Evolutionary conservation across 2,329 filamentous ascomycete species (phyloP).

Genomic region (Madurella fahalii): DNA sequence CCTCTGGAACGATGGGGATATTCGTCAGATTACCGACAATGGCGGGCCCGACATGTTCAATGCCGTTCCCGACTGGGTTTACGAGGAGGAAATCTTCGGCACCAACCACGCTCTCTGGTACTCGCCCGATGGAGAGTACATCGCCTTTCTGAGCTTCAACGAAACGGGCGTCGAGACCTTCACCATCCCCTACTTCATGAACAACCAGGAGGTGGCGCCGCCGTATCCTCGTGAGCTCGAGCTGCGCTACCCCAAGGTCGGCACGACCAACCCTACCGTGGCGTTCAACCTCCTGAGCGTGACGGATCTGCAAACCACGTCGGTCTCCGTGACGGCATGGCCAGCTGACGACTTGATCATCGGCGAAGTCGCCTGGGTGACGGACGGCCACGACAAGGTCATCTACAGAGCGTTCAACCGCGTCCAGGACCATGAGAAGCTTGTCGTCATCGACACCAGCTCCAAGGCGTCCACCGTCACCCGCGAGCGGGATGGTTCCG

Average conservation of each 20-base stretch:
- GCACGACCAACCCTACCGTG: constrained; percentile 62
- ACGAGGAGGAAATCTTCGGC: constrained; percentile 56
- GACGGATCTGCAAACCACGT: constrained; percentile 39
- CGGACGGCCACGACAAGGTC: constrained; percentile 55
- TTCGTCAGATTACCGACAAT: constrained; percentile 55
- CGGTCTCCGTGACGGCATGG: constrained; percentile 54
- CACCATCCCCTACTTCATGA: constrained; percentile 64
- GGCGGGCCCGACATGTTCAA: constrained; percentile 61
- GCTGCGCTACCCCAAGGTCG: constrained; percentile 65
- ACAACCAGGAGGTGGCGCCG: constrained; percentile 51
- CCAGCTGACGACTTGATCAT: constrained; percentile 58
- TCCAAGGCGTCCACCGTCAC: constrained; percentile 43
- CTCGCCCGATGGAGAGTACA: constrained; percentile 50
- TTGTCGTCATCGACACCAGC: constrained; percentile 55
- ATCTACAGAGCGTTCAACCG: constrained; percentile 65
- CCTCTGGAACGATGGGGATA: constrained; percentile 50
- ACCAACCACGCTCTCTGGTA: constrained; percentile 52
- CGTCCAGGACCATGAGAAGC: constrained; percentile 61
- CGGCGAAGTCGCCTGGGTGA: constrained; percentile 65
- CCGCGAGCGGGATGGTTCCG: constrained; percentile 54
- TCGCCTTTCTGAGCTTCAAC: constrained; percentile 55
- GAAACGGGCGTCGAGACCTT: constrained; percentile 66
- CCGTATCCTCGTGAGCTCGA: constrained; percentile 60
- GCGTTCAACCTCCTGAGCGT: constrained; percentile 56
- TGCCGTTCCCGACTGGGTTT: constrained; percentile 62